phyloP scores from a whole-genome alignment of 495 filamentous ascomycete genomes.

The Trichodelitschia bisporula region DNA sequence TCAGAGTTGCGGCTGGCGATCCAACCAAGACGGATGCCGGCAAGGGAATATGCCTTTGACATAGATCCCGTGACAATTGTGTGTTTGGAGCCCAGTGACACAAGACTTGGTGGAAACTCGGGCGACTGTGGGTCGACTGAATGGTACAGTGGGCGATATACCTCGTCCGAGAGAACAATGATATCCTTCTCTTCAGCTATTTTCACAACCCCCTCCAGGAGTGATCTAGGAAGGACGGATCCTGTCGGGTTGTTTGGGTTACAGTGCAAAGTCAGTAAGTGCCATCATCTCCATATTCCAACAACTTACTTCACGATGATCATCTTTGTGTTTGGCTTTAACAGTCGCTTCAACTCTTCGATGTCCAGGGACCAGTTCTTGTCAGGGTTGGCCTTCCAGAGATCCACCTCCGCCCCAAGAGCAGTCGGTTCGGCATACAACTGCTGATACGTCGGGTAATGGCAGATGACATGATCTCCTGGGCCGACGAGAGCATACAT shows the following conservation, averaged over 20 bases:
- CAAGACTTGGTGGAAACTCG: conserved; percentile 40
- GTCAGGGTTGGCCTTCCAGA: conserved; percentile 48
- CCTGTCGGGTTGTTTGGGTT: conserved; percentile 85
- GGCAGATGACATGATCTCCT: conserved; percentile 73
- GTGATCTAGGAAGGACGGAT: conserved; percentile 34
- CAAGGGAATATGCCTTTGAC: conserved; percentile 70
- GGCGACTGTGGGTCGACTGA: conserved; percentile 29
- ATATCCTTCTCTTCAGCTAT: conserved; percentile 38
- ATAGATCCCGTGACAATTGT: conserved; percentile 55
- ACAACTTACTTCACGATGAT: conserved; percentile 34
- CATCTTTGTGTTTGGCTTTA: conserved; percentile 52
- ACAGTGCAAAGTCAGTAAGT: conserved; percentile 20
- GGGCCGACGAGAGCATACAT: conserved; percentile 53
- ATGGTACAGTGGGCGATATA: conserved; percentile 80
- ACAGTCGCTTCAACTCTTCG: conserved; percentile 36
- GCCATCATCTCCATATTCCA: neutral
- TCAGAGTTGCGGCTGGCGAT: conserved; percentile 37
- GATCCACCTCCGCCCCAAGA: conserved; percentile 54
- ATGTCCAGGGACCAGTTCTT: conserved; percentile 44
- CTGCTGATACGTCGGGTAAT: conserved; percentile 79
- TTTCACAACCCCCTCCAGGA: conserved; percentile 34
- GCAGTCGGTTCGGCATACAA: conserved; percentile 54
- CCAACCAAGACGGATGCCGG: conserved; percentile 69
- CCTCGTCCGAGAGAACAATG: conserved; percentile 55
- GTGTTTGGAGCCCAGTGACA: conserved; percentile 45